Evolutionary conservation across 2,329 filamentous ascomycete genomes (phyloP).

Genomic region (Chlorencoelia australis): DNA sequence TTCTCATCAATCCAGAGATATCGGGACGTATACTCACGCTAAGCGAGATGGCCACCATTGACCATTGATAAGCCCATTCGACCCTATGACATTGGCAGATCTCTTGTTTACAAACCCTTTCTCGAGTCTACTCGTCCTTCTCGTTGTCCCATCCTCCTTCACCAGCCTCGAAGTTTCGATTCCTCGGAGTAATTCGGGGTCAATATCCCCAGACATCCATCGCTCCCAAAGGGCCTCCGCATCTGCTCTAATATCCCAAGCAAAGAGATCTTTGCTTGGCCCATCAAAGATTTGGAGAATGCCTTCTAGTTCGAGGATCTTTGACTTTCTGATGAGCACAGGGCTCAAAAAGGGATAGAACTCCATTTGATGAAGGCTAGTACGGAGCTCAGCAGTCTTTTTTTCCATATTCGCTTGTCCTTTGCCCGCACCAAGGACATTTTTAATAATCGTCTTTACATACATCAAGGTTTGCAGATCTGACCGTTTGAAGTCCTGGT

Average conservation of each 20-base stretch:
- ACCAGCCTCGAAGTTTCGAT: slow-evolving; percentile 15
- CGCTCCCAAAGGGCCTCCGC: slow-evolving; percentile 35
- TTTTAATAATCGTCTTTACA: slow-evolving; percentile 10
- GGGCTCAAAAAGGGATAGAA: slow-evolving; percentile 18
- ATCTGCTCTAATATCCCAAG: slow-evolving; percentile 37
- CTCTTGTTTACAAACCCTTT: neutral
- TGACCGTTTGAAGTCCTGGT: slow-evolving; percentile 5
- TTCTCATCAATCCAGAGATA: too few species aligned
- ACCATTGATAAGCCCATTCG: slow-evolving; percentile 26
- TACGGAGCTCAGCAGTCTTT: slow-evolving; percentile 14
- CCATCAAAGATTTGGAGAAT: slow-evolving; percentile 32
- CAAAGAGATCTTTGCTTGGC: slow-evolving; percentile 26
- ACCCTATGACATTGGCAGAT: slow-evolving; percentile 17
- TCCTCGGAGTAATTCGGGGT: slow-evolving; percentile 33
- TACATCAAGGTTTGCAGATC: slow-evolving; percentile 7
- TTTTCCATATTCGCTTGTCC: neutral
- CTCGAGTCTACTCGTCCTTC: slow-evolving; percentile 7
- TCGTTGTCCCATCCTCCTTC: slow-evolving; percentile 10
- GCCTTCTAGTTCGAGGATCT: slow-evolving; percentile 26
- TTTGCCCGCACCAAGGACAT: slow-evolving; percentile 6
- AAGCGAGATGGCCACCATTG: slow-evolving; percentile 43
- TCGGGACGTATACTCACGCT: too few species aligned
- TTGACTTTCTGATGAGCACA: slow-evolving; percentile 19
- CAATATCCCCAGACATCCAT: slow-evolving; percentile 34
- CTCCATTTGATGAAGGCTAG: slow-evolving; percentile 22